These are phyloP conservation scores for Biscutella laevigata DNA, from an alignment of 441 rosid genomes.

Conservation along the genomic window DNA sequence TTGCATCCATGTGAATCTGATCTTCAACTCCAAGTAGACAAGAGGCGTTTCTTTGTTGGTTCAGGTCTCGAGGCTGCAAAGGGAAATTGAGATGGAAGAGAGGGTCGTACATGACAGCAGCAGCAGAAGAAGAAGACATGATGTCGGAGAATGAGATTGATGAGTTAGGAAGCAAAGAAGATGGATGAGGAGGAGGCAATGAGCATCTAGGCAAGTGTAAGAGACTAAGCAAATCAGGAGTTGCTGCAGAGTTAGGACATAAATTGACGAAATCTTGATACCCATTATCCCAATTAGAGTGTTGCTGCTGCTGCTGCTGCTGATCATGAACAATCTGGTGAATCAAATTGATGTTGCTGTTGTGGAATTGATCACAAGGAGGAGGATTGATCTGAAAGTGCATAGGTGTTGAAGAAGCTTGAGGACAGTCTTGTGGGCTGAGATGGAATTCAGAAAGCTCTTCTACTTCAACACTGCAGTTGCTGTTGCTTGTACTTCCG, in stretches of 20 bases:
- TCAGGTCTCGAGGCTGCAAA: slow-evolving; percentile 49
- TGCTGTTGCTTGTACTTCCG: slow-evolving; percentile 26
- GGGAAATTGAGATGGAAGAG: slow-evolving; percentile 60
- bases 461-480: slow-evolving; percentile 25
- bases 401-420: slow-evolving; percentile 26
- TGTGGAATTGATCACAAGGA: slow-evolving; percentile 15
- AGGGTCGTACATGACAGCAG: slow-evolving; percentile 56
- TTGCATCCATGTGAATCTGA: slow-evolving; percentile 25
- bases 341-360: slow-evolving; percentile 30
- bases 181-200: slow-evolving; percentile 18
- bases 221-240: slow-evolving; percentile 66
- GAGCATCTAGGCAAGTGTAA: slow-evolving; percentile 45
- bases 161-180: slow-evolving; percentile 22
- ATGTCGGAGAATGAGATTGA: slow-evolving; percentile 38
- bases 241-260: slow-evolving; percentile 24
- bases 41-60: slow-evolving; percentile 12
- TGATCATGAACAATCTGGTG: slow-evolving; percentile 33
- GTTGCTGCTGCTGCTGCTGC: slow-evolving; percentile 12
- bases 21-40: slow-evolving; percentile 34
- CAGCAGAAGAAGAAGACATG: slow-evolving; percentile 34
- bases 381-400: slow-evolving; percentile 25
- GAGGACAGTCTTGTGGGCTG: slow-evolving; percentile 24
- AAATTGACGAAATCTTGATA: slow-evolving; percentile 23
- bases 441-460: slow-evolving; percentile 34
- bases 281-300: slow-evolving; percentile 31